These are phyloP conservation scores for Juncus effusus DNA, from an alignment of 176 grass and related monocot genomes.

Conservation along the genomic window DNA sequence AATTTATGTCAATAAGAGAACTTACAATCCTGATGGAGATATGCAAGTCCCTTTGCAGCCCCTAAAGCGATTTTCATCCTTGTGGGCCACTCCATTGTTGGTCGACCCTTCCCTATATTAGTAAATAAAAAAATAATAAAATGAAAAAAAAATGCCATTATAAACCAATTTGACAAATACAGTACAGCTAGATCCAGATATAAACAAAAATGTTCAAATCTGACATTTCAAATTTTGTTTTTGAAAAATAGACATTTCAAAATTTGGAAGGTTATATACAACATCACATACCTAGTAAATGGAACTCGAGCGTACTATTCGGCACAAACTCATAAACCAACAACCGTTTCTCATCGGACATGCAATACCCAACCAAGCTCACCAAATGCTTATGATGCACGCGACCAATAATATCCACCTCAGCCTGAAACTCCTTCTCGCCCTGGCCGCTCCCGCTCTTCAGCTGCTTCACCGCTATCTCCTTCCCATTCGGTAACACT, in stretches of 20 bases:
- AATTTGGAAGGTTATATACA: background rate
- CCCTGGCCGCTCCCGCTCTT: slow-evolving; percentile 66
- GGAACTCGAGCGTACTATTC: slow-evolving; percentile 69
- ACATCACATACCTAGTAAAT: slow-evolving; percentile 61
- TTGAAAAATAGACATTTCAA: slow-evolving; percentile 2
- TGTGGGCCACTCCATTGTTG: slow-evolving; percentile 57
- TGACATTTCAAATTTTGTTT: slow-evolving; percentile 10
- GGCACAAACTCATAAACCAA: slow-evolving; percentile 87
- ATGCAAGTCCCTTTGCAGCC: slow-evolving; percentile 78
- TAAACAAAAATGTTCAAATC: slow-evolving; percentile 2
- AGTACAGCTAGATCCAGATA: background rate
- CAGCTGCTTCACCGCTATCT: slow-evolving; percentile 78
- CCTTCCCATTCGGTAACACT: slow-evolving; percentile 58
- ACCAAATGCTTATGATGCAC: slow-evolving; percentile 86
- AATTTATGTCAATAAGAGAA: slow-evolving; percentile 21
- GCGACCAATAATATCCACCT: slow-evolving; percentile 73
- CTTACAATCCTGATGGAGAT: slow-evolving; percentile 84
- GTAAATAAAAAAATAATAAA: slow-evolving; percentile 15
- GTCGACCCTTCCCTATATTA: slow-evolving; percentile 41
- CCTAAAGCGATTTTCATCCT: slow-evolving; percentile 78
- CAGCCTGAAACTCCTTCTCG: slow-evolving; percentile 75
- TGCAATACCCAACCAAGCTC: slow-evolving; percentile 71
- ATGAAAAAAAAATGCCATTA: slow-evolving; percentile 10
- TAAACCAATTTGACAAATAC: background rate
- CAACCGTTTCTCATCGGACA: slow-evolving; percentile 60